Evolutionary conservation across 352 stramenopile species (phyloP), one percentile per base, ranked within the genome.

Genomic region (Thraustochytrium striatum): DNA sequence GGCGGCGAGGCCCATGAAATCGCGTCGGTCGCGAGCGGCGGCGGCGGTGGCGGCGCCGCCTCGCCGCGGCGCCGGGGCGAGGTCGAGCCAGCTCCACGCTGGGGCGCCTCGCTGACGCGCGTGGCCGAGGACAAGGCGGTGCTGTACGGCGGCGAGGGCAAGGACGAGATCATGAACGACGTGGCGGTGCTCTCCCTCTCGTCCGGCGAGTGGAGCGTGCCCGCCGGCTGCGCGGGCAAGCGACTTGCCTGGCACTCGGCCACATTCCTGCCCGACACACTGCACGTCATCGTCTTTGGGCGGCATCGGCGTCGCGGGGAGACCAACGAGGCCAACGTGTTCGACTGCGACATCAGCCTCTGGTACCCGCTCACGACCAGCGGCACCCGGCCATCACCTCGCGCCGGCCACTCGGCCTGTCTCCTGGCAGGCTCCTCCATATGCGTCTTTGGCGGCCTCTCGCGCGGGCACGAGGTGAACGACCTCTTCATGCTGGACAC

Each of bases 311-410:
- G 3, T 2, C 39, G 65, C 13, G 65, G 65, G 39, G 65, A 75
- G 25, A 75, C 65, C 3, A 36, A 75, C 38, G 65, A 3, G 30
- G 41, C 30, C 52, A 62, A 58, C 30, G 65, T 75, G 16, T 75
- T 75, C 65, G 65, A 75, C 50, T 75, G 65, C 30, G 65, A 75
- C 25, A 75, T 75, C 25, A 36, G 52, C 28, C 65, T 75, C 3
- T 75, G 65, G 65, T 75, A 75, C 65, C 65, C 65, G n/a, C 50
- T 75, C 39, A 75, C 65, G 50, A 75, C 65, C 16, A 61, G 43
- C 44, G 65, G 65, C 25, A 8, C 50, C 19, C 30, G 44, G 28
- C 65, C 65, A 35, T 30, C 5, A 9, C 30, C 65, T 3, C 65
- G 65, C 43, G 65, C 65, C 39, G 65, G 65, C 35, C 65, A 75